A percentile compares a stretch with the other conserved stretches of the same genome.
These are phyloP conservation scores for Tagetes erecta DNA, from an alignment of 129 eudicot species.

Conservation along the genomic window DNA sequence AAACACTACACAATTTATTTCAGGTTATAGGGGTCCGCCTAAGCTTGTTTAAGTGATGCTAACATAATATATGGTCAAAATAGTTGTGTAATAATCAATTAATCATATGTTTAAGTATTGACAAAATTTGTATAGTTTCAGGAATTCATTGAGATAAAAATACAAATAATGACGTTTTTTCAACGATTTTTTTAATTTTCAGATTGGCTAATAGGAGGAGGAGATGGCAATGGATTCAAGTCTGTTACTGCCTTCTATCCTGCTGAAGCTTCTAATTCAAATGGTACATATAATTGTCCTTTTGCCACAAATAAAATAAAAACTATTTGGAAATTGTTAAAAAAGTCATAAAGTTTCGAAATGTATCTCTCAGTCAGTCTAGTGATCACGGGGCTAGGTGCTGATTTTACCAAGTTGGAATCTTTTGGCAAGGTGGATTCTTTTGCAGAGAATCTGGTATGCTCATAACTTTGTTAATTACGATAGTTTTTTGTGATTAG, in stretches of 20 bases:
- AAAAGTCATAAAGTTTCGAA: conserved; percentile 16
- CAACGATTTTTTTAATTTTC: neutral
- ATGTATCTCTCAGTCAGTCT: conserved; percentile 62
- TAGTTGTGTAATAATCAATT: neutral
- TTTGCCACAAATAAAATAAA: conserved; percentile 1
- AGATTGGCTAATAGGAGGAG: conserved; percentile 92
- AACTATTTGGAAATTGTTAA: conserved; percentile 1
- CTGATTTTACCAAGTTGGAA: conserved; percentile 89
- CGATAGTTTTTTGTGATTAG: neutral
- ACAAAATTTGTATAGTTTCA: neutral
- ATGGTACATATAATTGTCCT: conserved; percentile 46
- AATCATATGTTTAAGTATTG: neutral
- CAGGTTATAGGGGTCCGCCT: neutral
- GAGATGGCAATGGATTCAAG: conserved; percentile 74
- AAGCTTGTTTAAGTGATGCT: neutral
- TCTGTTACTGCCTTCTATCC: conserved; percentile 89
- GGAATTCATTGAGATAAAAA: neutral
- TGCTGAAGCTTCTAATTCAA: conserved; percentile 67
- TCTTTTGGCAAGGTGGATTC: conserved; percentile 99
- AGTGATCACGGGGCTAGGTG: conserved; percentile 88
- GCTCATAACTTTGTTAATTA: neutral
- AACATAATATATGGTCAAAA: neutral
- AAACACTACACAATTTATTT: neutral
- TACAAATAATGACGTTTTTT: neutral
- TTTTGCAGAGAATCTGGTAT: conserved; percentile 86